phyloP scores from a whole-genome alignment of 2,329 filamentous ascomycete species.

The Fusarium tupiense region DNA sequence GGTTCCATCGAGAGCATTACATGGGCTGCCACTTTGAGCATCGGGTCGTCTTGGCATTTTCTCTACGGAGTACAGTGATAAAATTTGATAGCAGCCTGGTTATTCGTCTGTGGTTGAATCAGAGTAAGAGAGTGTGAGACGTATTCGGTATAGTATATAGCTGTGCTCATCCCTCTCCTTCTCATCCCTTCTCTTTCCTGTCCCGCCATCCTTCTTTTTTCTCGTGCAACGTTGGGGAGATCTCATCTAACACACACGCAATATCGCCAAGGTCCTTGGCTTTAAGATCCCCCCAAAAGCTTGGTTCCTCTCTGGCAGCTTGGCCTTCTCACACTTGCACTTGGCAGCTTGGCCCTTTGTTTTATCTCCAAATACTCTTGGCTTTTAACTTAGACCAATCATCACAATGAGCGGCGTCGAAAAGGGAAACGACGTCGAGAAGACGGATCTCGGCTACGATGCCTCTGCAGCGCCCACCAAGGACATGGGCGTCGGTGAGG shows the following conservation, averaged over 20 bases:
- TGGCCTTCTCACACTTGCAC: background rate
- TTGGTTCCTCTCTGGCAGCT: conserved; percentile 16
- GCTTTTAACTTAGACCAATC: background rate
- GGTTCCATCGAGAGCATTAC: conserved; percentile 21
- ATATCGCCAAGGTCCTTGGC: conserved; percentile 20
- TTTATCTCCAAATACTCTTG: background rate
- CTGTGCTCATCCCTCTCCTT: background rate
- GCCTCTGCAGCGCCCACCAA: conserved; percentile 13
- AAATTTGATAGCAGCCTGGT: background rate
- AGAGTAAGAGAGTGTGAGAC: background rate
- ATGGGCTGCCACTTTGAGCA: conserved; percentile 36
- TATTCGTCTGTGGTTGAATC: background rate
- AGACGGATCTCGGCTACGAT: conserved; percentile 40
- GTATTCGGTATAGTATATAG: conserved; percentile 25
- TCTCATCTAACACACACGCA: background rate
- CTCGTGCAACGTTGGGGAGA: conserved; percentile 15
- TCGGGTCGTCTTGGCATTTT: conserved; percentile 28
- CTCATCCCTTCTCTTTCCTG: background rate
- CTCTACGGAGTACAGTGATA: background rate
- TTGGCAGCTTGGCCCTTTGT: conserved; percentile 22
- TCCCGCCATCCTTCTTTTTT: background rate
- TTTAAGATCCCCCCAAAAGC: background rate
- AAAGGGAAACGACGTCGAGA: conserved; percentile 38
- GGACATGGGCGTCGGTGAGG: conserved; percentile 30
- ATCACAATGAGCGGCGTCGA: conserved; percentile 18